Evolutionary conservation across 495 filamentous ascomycete genomes (phyloP).

Genomic region (Talaromyces trachyspermus): DNA sequence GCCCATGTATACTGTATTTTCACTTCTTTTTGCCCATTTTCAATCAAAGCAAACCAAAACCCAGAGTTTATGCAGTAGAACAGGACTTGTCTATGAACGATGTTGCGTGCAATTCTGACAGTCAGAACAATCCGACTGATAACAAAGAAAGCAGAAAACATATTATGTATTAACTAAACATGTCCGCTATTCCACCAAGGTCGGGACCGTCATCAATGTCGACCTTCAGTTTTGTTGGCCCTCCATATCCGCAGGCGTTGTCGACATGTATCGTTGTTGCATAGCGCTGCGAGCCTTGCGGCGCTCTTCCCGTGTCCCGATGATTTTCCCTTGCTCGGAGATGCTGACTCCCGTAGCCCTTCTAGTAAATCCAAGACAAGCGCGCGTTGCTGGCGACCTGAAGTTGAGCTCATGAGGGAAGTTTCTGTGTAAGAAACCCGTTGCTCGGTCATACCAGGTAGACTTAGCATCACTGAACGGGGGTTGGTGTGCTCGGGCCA

Average conservation of each 20-base stretch:
- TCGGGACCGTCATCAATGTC: conserved; percentile 54
- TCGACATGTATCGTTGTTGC: conserved; percentile 50
- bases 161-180: conserved; percentile 63
- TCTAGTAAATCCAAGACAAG: conserved; percentile 82
- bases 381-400: conserved; percentile 68
- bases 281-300: conserved; percentile 44
- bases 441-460: conserved; percentile 49
- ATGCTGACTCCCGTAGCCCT: conserved; percentile 83
- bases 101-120: too few relatives aligned
- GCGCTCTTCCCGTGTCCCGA: conserved; percentile 41
- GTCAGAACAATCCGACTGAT: too few relatives aligned
- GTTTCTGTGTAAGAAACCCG: conserved; percentile 39
- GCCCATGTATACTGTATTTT: too few relatives aligned
- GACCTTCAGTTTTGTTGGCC: conserved; percentile 36
- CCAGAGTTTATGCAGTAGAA: too few relatives aligned
- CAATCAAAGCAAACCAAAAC: too few relatives aligned
- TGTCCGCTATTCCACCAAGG: conserved; percentile 57
- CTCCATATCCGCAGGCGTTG: conserved; percentile 32
- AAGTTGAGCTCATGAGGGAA: conserved; percentile 52
- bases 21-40: too few relatives aligned
- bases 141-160: too few relatives aligned
- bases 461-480: conserved; percentile 44
- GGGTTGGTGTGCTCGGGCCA: conserved; percentile 50
- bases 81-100: too few relatives aligned
- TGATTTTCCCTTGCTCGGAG: conserved; percentile 82